Evolutionary conservation across 768 basidiomycete species (phyloP).

Genomic region (Termitomyces sp.): DNA sequence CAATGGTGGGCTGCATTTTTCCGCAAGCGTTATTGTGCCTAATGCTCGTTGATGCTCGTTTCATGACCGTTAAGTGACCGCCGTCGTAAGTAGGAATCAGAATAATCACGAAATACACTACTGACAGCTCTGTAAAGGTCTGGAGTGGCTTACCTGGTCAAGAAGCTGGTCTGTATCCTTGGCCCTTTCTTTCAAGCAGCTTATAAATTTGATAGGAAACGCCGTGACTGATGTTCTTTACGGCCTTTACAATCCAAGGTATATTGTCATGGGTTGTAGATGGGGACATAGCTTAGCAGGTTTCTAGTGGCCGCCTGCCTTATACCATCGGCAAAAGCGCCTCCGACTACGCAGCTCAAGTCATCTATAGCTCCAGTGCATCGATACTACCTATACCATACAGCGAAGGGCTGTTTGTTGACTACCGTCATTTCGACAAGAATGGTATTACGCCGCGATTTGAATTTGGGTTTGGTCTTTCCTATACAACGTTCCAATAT

Average conservation of each 20-base stretch:
- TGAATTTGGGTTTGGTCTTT: conserved; percentile 47
- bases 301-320: conserved; percentile 34
- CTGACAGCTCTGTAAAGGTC: conserved; percentile 22
- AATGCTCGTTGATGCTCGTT: background rate
- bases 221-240: conserved; percentile 52
- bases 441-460: conserved; percentile 39
- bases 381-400: conserved; percentile 46
- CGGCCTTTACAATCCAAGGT: conserved; percentile 56
- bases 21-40: background rate
- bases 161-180: conserved; percentile 41
- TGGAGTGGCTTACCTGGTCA: conserved; percentile 56
- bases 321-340: conserved; percentile 49
- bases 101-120: background rate
- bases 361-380: conserved; percentile 29
- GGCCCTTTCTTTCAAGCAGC: background rate
- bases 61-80: conserved; percentile 21
- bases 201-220: conserved; percentile 33
- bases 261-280: conserved; percentile 7
- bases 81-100: conserved; percentile 26
- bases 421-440: conserved; percentile 53
- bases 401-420: conserved; percentile 51
- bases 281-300: background rate
- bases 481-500: conserved; percentile 54
- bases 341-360: conserved; percentile 52
- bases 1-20: conserved; percentile 28